Conservation (phyloP, 257 asterid genomes). For the Oldenlandia corymbosa region DNA sequence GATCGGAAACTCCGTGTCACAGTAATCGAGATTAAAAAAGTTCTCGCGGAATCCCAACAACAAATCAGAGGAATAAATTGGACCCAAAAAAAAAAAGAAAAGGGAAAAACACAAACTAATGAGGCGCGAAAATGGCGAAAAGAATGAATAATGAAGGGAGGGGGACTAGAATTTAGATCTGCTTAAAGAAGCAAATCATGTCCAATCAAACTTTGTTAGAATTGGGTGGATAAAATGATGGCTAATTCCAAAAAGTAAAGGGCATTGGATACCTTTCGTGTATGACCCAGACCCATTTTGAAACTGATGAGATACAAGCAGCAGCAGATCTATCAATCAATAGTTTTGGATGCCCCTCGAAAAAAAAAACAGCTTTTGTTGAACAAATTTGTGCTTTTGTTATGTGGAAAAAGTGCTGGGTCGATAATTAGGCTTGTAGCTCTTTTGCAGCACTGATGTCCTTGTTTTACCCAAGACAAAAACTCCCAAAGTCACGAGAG, state of each 20-base stretch:
- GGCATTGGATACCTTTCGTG: constrained; percentile 24
- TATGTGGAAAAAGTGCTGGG: constrained; percentile 2
- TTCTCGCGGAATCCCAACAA: neutral
- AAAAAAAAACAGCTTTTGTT: neutral
- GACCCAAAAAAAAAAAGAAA: no score
- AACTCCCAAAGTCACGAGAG: no score
- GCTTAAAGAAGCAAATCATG: neutral
- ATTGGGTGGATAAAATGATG: neutral
- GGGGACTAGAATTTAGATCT: neutral
- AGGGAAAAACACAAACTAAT: no score
- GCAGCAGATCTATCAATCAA: constrained; percentile 21
- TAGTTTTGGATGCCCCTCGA: neutral
- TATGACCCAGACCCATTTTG: constrained; percentile 13
- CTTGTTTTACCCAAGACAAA: no score
- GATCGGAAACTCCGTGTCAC: constrained; percentile 19
- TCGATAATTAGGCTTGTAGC: no score
- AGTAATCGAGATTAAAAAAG: constrained; percentile 7
- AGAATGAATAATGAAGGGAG: no score
- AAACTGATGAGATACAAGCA: neutral
- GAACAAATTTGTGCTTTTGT: neutral
- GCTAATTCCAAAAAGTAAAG: neutral
- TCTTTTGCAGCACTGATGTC: no score
- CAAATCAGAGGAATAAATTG: neutral
- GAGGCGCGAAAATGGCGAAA: neutral
- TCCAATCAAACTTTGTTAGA: neutral